phyloP scores from a whole-genome alignment of 805 yeast genomes.

The Lachancea sp. region DNA sequence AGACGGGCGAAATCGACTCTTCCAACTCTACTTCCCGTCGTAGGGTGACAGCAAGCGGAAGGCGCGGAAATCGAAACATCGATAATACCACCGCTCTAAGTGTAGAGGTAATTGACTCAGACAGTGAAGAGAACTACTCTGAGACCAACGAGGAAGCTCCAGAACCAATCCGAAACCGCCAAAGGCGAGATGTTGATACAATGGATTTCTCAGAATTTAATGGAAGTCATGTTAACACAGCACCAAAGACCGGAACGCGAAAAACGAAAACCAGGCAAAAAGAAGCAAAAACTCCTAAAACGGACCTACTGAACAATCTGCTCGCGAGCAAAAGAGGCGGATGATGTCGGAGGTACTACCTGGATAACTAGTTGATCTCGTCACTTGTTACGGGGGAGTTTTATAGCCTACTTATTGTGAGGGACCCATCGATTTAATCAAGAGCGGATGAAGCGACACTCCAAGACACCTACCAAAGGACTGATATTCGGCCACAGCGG shows the following conservation, averaged over 20 bases:
- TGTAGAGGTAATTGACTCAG: not conserved
- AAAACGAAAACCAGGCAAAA: constrained; percentile 5
- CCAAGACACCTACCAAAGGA: not conserved
- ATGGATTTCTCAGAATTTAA: not conserved
- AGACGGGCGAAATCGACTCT: too few species aligned
- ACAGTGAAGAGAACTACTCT: not conserved
- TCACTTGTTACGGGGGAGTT: too few species aligned
- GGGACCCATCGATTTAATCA: too few species aligned
- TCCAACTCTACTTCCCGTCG: too few species aligned
- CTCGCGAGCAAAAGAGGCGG: constrained; percentile 19
- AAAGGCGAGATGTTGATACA: not conserved
- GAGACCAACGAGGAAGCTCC: constrained; percentile 8
- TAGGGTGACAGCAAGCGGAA: not conserved
- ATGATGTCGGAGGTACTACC: not conserved
- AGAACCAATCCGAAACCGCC: not conserved
- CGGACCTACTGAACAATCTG: constrained; percentile 25
- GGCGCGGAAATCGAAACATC: not conserved
- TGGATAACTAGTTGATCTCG: too few species aligned
- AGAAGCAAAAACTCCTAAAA: constrained; percentile 25
- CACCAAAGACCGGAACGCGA: not conserved
- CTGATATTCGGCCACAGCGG: too few species aligned
- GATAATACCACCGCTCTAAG: not conserved
- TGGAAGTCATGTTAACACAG: not conserved
- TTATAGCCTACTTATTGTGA: too few species aligned
- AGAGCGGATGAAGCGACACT: not conserved